Percentiles rank a stretch among this genome's conserved stretches.
Conservation (phyloP, 2,329 filamentous ascomycete species). For the Neoscytalidium dimidiatum region DNA sequence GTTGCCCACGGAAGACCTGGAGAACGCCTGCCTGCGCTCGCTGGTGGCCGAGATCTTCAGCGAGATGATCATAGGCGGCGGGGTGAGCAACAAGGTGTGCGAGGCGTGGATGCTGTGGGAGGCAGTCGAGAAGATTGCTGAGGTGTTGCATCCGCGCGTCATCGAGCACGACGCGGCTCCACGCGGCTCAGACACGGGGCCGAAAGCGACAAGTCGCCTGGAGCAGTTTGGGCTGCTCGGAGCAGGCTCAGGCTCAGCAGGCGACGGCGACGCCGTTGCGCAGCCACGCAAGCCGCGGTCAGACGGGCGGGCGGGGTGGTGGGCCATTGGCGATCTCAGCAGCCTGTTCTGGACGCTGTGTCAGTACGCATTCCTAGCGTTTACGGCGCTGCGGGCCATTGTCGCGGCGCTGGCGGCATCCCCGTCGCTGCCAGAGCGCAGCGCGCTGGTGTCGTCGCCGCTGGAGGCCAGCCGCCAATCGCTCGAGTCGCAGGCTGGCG, state of each 20-base stretch:
- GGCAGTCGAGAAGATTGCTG: constrained; percentile 70
- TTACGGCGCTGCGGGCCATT: constrained; percentile 67
- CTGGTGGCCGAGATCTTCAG: constrained; percentile 86
- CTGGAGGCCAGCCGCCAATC: constrained; percentile 34
- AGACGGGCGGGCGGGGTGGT: background rate
- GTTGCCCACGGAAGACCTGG: constrained; percentile 87
- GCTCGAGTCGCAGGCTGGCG: constrained; percentile 25
- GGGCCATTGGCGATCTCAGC: constrained; percentile 18
- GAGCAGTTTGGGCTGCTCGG: constrained; percentile 60
- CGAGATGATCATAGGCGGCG: constrained; percentile 84
- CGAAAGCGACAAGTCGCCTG: constrained; percentile 40
- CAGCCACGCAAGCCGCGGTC: constrained; percentile 23
- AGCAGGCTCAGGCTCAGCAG: too few relatives aligned
- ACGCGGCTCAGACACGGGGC: constrained; percentile 14
- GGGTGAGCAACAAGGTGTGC: constrained; percentile 75
- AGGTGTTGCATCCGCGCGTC: constrained; percentile 44
- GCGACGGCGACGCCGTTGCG: constrained; percentile 26
- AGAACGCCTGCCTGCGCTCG: constrained; percentile 81
- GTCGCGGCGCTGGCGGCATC: constrained; percentile 66
- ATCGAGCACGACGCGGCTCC: constrained; percentile 22
- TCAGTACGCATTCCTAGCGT: constrained; percentile 52
- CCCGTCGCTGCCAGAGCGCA: constrained; percentile 64
- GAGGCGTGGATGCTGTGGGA: constrained; percentile 92
- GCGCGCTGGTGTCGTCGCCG: constrained; percentile 33
- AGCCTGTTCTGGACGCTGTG: constrained; percentile 56